Evolutionary conservation across 257 asterid species (phyloP), one percentile per base, ranked within the genome.

Genomic region (Jacaranda copaia): DNA sequence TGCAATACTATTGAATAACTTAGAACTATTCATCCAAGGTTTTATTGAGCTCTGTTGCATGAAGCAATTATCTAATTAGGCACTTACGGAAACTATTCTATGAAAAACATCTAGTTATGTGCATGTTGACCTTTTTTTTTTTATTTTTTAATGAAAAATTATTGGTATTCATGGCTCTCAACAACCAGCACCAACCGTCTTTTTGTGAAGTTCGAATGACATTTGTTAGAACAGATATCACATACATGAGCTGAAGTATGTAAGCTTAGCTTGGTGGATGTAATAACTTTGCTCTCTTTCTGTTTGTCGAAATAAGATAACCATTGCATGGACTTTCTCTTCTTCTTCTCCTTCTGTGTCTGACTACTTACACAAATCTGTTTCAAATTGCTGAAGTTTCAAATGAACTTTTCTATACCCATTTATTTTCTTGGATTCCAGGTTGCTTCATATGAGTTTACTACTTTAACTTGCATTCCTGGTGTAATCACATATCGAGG

Each of bases 391-490:
- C 58, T 32, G 46, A 74, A 65, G 69, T 76, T 61, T 66, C 55
- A 56, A 60, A 75, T 20, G 19, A 43, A 63, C 45, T 46, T 78
- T 73, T 55, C 9, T 10, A 9, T 12, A 36, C 25, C 68, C 68
- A 11, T 69, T 53, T 12, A 32, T 68, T 72, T 73, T 53, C 60
- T 74, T 74, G 78, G 84, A 67, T 67, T 85, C 75, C 92, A 96
- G 99, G 99, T 96, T 82, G 98, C 99, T 76, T 96, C 99, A 38
- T 96, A 96, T 57, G 99, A 96, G 69, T 96, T 96, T 80, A 96
- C 99, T 19, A 96, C 99, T 75, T 86, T 96, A 79, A 96, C 99
- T 81, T 96, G 99, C 90, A 96, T 96, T 86, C 99, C 99, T 81
- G 99, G 99, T 80, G 99, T 96, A 5, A 96, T 93, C 75, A 86